Evolutionary conservation across 225 moss, liverwort and hornwort species (phyloP), one percentile per base, ranked within the genome.

Genomic region (Climacium dendroides): DNA sequence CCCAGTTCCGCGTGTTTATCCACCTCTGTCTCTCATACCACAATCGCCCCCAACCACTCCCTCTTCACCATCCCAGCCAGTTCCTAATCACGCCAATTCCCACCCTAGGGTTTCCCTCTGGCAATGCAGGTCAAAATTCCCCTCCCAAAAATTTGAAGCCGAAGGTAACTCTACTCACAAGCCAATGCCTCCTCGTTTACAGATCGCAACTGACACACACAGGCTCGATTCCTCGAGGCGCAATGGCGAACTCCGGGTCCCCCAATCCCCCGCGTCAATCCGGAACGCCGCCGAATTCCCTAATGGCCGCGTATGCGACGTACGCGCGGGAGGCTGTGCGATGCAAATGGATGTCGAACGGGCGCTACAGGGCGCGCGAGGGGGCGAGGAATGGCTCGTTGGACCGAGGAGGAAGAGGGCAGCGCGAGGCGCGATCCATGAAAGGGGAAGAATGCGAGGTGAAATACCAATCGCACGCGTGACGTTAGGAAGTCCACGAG

Each of bases 1-100:
- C 92, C 85, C 91, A 84, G 88, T 89, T 87, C 87, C 89, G 88
- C 90, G 30, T 70, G 79, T n/a, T 74, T 82, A 89, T 85, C 87
- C 82, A 78, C 85, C 82, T 52, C 82, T 61, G 87, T 73, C 91
- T 59, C 83, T 89, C 92, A 90, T 81, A 77, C 86, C 92, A 90
- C 64, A 70, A 77, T 77, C 81, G 62, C 59, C 83, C 48, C 50
- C 79, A 58, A 32, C 12, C 87, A 70, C 84, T 18, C 73, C 80
- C 88, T 50, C 88, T 70, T 69, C 82, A 83, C 86, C 90, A 88
- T 85, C 77, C 25, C 90, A 73, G 48, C 74, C 75, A 59, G 18
- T 39, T 70, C 83, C 74, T 78, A 57, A 59, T 55, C 74, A 73
- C 77, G 24, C 55, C 84, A 91, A 89, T 85, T 87, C 77, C 57